These are phyloP conservation scores for Blepharisma stoltei DNA, from an alignment of 73 alveolate species.

Conservation along the genomic window DNA sequence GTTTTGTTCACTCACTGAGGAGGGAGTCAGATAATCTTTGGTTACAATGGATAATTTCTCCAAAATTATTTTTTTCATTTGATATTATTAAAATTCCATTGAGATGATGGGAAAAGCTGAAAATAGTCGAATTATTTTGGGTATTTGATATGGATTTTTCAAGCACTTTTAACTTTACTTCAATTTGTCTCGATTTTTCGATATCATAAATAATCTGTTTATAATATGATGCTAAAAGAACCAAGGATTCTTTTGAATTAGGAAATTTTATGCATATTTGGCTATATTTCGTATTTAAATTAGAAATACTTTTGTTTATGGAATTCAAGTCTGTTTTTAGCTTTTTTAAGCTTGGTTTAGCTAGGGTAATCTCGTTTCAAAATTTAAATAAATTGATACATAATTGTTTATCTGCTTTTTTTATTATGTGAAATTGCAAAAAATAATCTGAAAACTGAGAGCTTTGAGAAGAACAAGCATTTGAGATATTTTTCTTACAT, in stretches of 20 bases:
- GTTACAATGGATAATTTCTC: not conserved
- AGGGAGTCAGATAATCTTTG: not conserved
- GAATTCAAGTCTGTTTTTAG: not conserved
- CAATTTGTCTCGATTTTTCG: not conserved
- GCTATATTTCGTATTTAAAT: not conserved
- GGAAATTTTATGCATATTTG: not conserved
- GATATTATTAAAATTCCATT: conserved; percentile 1
- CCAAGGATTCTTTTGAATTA: not conserved
- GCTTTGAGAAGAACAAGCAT: not conserved
- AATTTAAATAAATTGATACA: not conserved
- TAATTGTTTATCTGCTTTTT: not conserved
- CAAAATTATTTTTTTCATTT: not conserved
- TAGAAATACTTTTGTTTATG: not conserved
- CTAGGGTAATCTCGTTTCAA: not conserved
- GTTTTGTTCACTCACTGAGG: no score
- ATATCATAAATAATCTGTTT: not conserved
- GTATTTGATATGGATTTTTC: not conserved
- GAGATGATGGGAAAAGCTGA: not conserved
- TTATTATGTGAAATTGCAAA: not conserved
- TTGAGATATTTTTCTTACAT: not conserved
- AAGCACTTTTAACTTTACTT: not conserved
- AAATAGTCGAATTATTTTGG: not conserved
- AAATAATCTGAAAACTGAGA: not conserved
- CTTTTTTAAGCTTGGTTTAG: not conserved
- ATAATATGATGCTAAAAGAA: not conserved